Evolutionary conservation across 1,139 yeast genomes (phyloP), one percentile per base, ranked within the genome.

Genomic region (Candida sanyaensis): DNA sequence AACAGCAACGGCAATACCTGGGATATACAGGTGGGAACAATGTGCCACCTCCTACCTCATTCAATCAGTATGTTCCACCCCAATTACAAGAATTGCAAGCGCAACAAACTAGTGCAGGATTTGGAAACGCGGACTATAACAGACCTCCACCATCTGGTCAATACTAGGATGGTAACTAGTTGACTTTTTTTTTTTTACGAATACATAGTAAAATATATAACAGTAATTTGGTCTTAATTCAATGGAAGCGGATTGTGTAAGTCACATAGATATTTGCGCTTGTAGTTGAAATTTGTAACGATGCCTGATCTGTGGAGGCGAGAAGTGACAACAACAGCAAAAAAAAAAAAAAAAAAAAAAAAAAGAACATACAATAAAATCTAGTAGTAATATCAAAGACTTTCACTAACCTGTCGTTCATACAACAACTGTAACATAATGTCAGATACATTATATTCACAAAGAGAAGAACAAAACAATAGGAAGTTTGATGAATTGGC

Each of bases 401-500:
- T 26, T 26, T 6, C 28, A 26, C 3, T 17, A 4, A 26, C 5
- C 28, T 5, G 9, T 8, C 9, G 26, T 21, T 17, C 12, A 11
- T n/a, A 26, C 8, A 6, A 43, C 36, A 23, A 34, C 11, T 32
- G 30, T 41, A 4, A n/a, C 38, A n/a, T 11, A 31, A 71, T 70
- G 77, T 57, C 72, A 24, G 71, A 70, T 48, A 60, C 65, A 41
- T 57, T 75, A 48, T 75, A 74, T 57, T 64, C 77, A 30, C 75
- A 71, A 51, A 62, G 80, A 51, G 80, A 75, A 54, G 68, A 70
- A 40, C 77, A 73, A 50, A 75, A 75, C 53, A 73, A 75, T 55
- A 75, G 72, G 54, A 56, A 75, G 50, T 75, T 75, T 52, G 78
- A 75, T 40, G 75, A 71, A 50, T 65, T 75, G 36, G 79, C 80